These are phyloP conservation scores for Tetraselmis striata DNA, from an alignment of 139 green algal species.

Conservation along the genomic window DNA sequence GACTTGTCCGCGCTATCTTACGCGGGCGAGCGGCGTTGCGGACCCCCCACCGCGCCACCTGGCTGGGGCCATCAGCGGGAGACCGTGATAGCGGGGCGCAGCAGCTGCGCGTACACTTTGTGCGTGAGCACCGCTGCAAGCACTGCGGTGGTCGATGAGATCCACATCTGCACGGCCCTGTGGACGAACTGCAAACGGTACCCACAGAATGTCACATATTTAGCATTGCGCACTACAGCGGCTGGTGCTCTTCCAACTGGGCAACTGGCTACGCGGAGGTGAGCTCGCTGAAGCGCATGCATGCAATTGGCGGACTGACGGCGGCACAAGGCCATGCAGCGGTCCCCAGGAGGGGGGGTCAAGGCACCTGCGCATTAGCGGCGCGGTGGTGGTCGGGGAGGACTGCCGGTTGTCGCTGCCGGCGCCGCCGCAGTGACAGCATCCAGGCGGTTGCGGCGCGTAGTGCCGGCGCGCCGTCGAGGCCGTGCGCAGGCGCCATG, in stretches of 20 bases:
- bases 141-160: background rate
- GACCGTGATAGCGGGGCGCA: no score
- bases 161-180: background rate
- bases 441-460: background rate
- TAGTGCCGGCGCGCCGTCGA: background rate
- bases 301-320: background rate
- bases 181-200: background rate
- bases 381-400: background rate
- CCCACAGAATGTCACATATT: background rate
- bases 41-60: no score
- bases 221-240: background rate
- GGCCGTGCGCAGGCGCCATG: background rate
- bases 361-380: no score
- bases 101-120: background rate
- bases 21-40: no score
- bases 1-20: no score
- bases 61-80: no score
- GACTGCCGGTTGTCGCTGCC: background rate
- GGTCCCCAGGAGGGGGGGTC: no score
- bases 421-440: background rate
- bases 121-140: background rate
- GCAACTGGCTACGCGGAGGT: background rate
- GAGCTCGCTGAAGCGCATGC: background rate
- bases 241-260: background rate
- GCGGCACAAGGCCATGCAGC: no score